phyloP scores from a whole-genome alignment of 495 filamentous ascomycete species.

The Hypoxylon lienhwacheense region DNA sequence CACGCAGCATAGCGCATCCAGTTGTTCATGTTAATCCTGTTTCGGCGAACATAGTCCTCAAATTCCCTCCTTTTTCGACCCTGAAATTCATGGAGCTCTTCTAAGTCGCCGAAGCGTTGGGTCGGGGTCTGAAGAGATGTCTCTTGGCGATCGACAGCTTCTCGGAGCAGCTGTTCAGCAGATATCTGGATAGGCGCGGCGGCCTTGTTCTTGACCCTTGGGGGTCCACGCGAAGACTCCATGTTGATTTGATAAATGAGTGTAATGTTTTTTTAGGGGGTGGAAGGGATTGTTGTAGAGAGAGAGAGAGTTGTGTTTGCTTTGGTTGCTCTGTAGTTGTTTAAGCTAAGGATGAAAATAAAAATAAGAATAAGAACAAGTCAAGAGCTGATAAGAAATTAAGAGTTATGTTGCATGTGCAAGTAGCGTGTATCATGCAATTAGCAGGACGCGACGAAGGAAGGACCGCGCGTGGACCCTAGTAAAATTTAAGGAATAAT shows the following conservation, averaged over 20 bases:
- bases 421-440: too few relatives aligned
- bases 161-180: conserved; percentile 94
- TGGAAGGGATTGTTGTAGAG: not conserved
- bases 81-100: conserved; percentile 97
- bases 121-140: conserved; percentile 84
- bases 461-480: too few relatives aligned
- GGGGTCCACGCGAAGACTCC: conserved; percentile 92
- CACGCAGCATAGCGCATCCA: conserved; percentile 98
- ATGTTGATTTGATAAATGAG: conserved; percentile 53
- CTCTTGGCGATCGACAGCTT: conserved; percentile 97
- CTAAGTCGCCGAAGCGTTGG: conserved; percentile 92
- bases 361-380: not conserved
- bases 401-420: too few relatives aligned
- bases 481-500: conserved; percentile 7
- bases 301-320: too few relatives aligned
- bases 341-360: too few relatives aligned
- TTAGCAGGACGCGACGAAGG: too few relatives aligned
- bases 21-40: conserved; percentile 94
- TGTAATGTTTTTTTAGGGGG: too few relatives aligned
- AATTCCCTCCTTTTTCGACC: conserved; percentile 95
- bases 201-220: conserved; percentile 97
- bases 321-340: too few relatives aligned
- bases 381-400: not conserved
- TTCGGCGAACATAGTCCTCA: conserved; percentile 95
- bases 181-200: conserved; percentile 85